A percentile compares a stretch with the other conserved stretches of the same genome.
phyloP scores from a whole-genome alignment of 2,329 filamentous ascomycete species.

The Beauveria bassiana region DNA sequence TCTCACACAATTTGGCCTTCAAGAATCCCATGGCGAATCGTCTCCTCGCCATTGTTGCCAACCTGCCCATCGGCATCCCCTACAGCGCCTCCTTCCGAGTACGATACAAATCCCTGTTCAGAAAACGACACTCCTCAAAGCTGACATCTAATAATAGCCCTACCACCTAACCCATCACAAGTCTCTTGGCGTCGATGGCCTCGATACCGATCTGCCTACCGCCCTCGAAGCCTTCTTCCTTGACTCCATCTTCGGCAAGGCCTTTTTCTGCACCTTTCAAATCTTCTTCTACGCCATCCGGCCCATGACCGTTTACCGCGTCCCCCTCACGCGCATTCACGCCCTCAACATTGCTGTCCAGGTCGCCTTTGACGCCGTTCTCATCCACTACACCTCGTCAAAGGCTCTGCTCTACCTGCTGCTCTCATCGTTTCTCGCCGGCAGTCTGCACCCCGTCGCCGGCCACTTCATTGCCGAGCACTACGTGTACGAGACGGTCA shows the following conservation, averaged over 20 bases:
- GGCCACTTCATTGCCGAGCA: slow-evolving; percentile 99
- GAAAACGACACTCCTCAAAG: not conserved
- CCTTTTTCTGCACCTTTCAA: slow-evolving; percentile 99
- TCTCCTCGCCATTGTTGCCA: slow-evolving; percentile 84
- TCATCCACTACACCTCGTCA: slow-evolving; percentile 54
- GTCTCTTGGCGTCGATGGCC: slow-evolving; percentile 88
- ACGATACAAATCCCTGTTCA: slow-evolving; percentile 24
- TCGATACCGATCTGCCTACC: slow-evolving; percentile 94
- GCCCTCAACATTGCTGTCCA: slow-evolving; percentile 73
- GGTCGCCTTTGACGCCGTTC: slow-evolving; percentile 64
- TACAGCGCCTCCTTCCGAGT: slow-evolving; percentile 94
- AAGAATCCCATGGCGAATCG: slow-evolving; percentile 72
- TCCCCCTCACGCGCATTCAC: slow-evolving; percentile 82
- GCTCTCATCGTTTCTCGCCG: slow-evolving; percentile 85
- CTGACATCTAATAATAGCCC: slow-evolving; percentile 44
- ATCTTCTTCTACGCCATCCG: slow-evolving; percentile 97
- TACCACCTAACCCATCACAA: slow-evolving; percentile 99
- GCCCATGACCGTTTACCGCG: slow-evolving; percentile 86
- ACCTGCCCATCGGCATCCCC: slow-evolving; percentile 89
- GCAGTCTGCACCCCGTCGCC: slow-evolving; percentile 86
- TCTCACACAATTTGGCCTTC: slow-evolving; percentile 96
- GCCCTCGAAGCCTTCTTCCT: slow-evolving; percentile 85
- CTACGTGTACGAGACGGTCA: slow-evolving; percentile 67
- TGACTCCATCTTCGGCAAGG: slow-evolving; percentile 90
- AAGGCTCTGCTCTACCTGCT: slow-evolving; percentile 75